Percentiles rank a stretch among this genome's conserved stretches.
These are phyloP conservation scores for Pleurostoma richardsiae DNA, from an alignment of 2,329 filamentous ascomycete genomes.

Conservation along the genomic window DNA sequence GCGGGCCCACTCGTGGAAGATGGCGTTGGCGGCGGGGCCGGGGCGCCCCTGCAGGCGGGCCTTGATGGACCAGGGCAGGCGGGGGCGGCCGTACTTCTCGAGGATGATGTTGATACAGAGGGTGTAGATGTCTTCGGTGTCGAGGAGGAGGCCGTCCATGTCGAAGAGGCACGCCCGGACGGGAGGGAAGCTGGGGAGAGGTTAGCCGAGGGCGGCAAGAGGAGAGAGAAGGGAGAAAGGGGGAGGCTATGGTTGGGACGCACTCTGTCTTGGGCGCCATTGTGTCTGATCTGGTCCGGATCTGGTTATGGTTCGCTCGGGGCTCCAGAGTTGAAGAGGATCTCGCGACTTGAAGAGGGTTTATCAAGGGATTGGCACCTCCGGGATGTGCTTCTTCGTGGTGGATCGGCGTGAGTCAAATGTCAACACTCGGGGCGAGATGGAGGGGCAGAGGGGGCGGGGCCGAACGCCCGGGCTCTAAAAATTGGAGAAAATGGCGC, in stretches of 20 bases:
- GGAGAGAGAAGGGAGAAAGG: neutral
- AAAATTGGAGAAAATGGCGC: too few species aligned
- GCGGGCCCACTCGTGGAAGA: slow-evolving; percentile 74
- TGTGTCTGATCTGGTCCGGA: slow-evolving; percentile 1
- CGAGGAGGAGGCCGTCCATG: slow-evolving; percentile 94
- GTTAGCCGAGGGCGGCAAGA: neutral
- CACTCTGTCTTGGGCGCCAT: slow-evolving; percentile 43
- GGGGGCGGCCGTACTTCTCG: slow-evolving; percentile 64
- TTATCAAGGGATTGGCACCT: too few species aligned
- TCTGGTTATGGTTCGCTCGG: too few species aligned
- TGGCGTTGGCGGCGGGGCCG: slow-evolving; percentile 43
- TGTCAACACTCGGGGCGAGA: too few species aligned
- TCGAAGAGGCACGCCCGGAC: slow-evolving; percentile 93
- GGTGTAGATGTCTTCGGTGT: slow-evolving; percentile 89
- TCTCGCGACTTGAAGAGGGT: too few species aligned
- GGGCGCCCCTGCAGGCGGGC: slow-evolving; percentile 69
- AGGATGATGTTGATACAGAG: slow-evolving; percentile 78
- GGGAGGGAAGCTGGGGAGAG: slow-evolving; percentile 58
- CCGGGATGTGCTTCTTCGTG: too few species aligned
- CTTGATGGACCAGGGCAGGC: slow-evolving; percentile 90
- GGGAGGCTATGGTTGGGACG: slow-evolving; percentile 24
- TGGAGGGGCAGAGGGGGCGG: too few species aligned
- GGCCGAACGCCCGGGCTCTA: too few species aligned
- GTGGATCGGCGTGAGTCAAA: too few species aligned
- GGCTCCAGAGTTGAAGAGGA: too few species aligned